A percentile compares a stretch with the other conserved stretches of the same genome.
Evolutionary conservation across 352 stramenopile species (phyloP).

Genomic region (Phytophthora vignae): DNA sequence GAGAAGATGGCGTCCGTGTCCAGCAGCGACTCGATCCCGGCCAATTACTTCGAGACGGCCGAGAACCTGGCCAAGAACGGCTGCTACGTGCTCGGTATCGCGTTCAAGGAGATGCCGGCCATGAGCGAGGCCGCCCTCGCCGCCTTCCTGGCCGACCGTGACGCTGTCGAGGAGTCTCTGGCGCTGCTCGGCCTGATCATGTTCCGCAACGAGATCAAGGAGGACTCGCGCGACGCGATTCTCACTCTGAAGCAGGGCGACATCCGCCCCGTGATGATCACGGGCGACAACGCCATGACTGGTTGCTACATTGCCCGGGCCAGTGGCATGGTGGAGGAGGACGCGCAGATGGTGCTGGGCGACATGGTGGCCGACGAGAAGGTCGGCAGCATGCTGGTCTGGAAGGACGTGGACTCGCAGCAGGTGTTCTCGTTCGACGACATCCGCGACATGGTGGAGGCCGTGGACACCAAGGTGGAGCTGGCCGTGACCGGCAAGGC

Average conservation of each 20-base stretch:
- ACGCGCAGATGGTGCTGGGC: conserved; percentile 62
- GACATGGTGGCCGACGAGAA: conserved; percentile 60
- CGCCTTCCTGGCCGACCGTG: conserved; percentile 62
- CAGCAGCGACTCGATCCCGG: conserved; percentile 57
- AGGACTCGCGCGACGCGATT: conserved; percentile 84
- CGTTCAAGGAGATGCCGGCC: conserved; percentile 62
- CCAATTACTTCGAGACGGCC: conserved; percentile 71
- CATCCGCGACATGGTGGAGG: conserved; percentile 51
- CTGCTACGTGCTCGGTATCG: conserved; percentile 91
- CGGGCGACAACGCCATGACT: conserved; percentile 86
- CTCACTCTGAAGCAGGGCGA: conserved; percentile 79
- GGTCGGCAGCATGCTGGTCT: conserved; percentile 50
- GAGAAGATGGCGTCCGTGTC: conserved; percentile 85
- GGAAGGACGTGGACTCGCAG: conserved; percentile 73
- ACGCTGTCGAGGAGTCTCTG: conserved; percentile 80
- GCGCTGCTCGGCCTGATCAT: conserved; percentile 86
- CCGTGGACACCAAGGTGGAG: conserved; percentile 49
- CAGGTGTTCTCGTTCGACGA: conserved; percentile 58
- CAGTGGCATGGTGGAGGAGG: conserved; percentile 65
- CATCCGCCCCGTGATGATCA: conserved; percentile 89
- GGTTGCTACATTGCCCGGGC: conserved; percentile 79
- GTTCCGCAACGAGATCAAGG: conserved; percentile 92
- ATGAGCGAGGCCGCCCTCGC: conserved; percentile 45
- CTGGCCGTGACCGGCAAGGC: conserved; percentile 77
- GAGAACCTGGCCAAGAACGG: conserved; percentile 77